These are phyloP conservation scores for Delphinella strobiligena DNA, from an alignment of 2,329 filamentous ascomycete genomes.

Conservation along the genomic window DNA sequence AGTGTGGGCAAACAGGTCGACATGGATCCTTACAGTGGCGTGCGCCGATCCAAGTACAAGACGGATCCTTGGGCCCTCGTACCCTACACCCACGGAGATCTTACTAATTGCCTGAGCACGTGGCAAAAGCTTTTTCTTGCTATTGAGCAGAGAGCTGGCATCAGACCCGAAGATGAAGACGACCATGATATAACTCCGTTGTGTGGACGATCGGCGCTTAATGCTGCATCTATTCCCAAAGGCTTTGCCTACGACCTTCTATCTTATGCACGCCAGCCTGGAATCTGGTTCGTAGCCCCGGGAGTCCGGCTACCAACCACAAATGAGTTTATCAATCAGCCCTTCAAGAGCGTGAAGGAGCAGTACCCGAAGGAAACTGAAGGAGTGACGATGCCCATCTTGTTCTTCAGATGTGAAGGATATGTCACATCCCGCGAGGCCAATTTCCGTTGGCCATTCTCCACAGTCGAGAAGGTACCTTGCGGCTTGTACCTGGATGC, in stretches of 20 bases:
- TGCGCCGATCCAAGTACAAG: constrained; percentile 11
- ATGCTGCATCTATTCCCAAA: constrained; percentile 17
- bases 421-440: constrained; percentile 19
- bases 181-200: constrained; percentile 16
- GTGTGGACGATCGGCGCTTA: constrained; percentile 17
- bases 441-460: constrained; percentile 22
- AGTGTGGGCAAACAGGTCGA: constrained; percentile 7
- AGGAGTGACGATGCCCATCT: constrained; percentile 22
- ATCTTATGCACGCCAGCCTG: constrained; percentile 17
- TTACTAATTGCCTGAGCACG: constrained; percentile 16
- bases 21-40: constrained; percentile 8
- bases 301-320: constrained; percentile 21
- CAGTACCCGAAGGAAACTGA: constrained; percentile 18
- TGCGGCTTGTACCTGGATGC: constrained; percentile 23
- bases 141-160: constrained; percentile 17
- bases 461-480: constrained; percentile 19
- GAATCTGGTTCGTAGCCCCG: constrained; percentile 21
- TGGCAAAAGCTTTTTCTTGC: constrained; percentile 19
- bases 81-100: constrained; percentile 19
- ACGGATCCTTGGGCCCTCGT: constrained; percentile 21
- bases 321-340: constrained; percentile 22
- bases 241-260: constrained; percentile 22
- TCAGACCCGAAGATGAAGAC: constrained; percentile 14
- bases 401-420: constrained; percentile 21
- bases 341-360: constrained; percentile 18